Percentiles rank a stretch among this genome's conserved stretches.
Conservation (phyloP, 2,329 filamentous ascomycete genomes). For the Pyrenophora seminiperda region DNA sequence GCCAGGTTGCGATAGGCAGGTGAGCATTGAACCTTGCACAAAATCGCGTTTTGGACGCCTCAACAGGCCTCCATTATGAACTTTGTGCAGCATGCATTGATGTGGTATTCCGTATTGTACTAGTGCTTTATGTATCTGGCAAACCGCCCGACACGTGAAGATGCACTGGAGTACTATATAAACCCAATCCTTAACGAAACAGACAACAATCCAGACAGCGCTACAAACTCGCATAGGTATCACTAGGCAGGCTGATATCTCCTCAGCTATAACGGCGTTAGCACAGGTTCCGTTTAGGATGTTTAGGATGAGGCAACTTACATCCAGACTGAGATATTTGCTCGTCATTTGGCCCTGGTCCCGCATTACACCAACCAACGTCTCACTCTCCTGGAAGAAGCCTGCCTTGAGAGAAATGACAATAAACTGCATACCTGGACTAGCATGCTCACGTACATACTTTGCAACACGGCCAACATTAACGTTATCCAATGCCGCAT, state of each 20-base stretch:
- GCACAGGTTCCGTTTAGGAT: background rate
- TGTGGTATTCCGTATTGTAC: background rate
- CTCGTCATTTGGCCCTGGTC: slow-evolving; percentile 94
- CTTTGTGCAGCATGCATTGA: background rate
- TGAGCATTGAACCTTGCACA: background rate
- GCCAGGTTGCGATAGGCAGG: slow-evolving; percentile 5
- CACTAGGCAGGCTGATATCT: slow-evolving; percentile 8
- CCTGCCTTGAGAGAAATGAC: slow-evolving; percentile 96
- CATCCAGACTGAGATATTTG: slow-evolving; percentile 89
- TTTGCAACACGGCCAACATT: slow-evolving; percentile 96
- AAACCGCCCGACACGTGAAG: background rate
- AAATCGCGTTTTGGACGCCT: slow-evolving; percentile 1
- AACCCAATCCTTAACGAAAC: background rate
- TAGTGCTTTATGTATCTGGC: background rate
- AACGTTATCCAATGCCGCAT: slow-evolving; percentile 96
- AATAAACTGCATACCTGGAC: slow-evolving; percentile 98
- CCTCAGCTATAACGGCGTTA: slow-evolving; percentile 10
- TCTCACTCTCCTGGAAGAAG: slow-evolving; percentile 95
- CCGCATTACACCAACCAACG: slow-evolving; percentile 90
- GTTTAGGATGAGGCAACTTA: slow-evolving; percentile 59
- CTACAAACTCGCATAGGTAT: background rate
- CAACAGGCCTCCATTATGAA: background rate
- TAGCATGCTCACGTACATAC: slow-evolving; percentile 92
- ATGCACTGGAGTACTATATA: background rate
- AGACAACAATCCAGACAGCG: background rate